Percentiles rank a stretch among this genome's conserved stretches.
phyloP scores from a whole-genome alignment of 345 rosid species.

The Eucalyptus rudis region DNA sequence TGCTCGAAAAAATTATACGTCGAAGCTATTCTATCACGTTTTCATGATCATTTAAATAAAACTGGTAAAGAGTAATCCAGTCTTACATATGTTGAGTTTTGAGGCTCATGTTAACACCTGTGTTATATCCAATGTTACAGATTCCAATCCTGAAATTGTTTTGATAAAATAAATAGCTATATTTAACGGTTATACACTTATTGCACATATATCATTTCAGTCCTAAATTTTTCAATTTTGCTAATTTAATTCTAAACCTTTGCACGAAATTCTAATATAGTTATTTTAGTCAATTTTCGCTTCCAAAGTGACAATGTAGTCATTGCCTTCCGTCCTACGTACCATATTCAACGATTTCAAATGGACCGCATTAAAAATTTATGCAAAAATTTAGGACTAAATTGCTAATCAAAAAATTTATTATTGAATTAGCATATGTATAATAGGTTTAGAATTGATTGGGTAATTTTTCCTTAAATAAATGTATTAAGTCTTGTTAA shows the following conservation, averaged over 20 bases:
- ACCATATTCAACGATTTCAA: background rate
- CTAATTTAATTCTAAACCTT: too few relatives aligned
- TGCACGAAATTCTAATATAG: too few relatives aligned
- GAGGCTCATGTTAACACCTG: background rate
- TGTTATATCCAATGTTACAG: too few relatives aligned
- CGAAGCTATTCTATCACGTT: background rate
- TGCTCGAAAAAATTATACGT: background rate
- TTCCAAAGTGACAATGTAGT: accelerated
- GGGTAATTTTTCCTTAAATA: background rate
- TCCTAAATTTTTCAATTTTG: background rate
- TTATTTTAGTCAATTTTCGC: background rate
- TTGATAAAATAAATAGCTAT: background rate
- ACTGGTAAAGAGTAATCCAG: background rate
- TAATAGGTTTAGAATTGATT: background rate
- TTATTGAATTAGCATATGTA: background rate
- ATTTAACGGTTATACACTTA: too few relatives aligned
- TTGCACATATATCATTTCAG: background rate
- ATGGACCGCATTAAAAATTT: accelerated
- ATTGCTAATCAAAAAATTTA: background rate
- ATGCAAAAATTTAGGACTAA: background rate
- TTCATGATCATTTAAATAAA: background rate
- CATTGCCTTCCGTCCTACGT: background rate
- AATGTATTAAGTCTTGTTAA: background rate
- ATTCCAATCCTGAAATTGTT: too few relatives aligned
- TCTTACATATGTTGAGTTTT: background rate